Conservation (phyloP, 169 alveolate species). For the Eimeria tenella region DNA sequence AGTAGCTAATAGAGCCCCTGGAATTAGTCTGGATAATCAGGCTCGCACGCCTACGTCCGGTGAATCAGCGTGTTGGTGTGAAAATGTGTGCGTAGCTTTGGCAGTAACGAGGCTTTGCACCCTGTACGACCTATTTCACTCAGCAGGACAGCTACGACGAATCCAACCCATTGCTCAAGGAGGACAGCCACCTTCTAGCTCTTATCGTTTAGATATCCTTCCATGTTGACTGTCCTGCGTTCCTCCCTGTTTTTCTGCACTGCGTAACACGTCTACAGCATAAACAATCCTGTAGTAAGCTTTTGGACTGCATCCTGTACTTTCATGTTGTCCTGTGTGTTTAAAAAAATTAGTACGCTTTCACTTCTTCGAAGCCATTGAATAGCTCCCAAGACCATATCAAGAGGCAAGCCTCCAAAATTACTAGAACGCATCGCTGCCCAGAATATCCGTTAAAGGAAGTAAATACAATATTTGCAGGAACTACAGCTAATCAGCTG, state of each 20-base stretch:
- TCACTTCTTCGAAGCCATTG: conserved; percentile 36
- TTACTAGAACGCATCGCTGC: not conserved
- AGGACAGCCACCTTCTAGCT: no score
- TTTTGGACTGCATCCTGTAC: not conserved
- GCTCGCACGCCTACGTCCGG: not conserved
- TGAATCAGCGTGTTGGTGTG: not conserved
- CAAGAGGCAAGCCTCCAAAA: conserved; percentile 29
- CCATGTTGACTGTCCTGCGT: no score
- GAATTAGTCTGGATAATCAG: not conserved
- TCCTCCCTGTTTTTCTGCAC: no score
- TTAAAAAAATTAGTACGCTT: not conserved
- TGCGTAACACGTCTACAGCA: no score
- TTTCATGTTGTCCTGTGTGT: not conserved
- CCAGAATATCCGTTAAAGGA: not conserved
- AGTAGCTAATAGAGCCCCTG: not conserved
- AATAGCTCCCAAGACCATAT: conserved; percentile 53
- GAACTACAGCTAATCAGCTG: no score
- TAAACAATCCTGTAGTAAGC: no score
- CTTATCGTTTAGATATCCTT: no score
- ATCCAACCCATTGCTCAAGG: no score
- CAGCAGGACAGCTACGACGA: not conserved
- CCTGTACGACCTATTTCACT: not conserved
- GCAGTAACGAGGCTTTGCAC: conserved; percentile 52
- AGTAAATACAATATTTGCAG: no score
- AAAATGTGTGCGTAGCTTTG: conserved; percentile 20